These are phyloP conservation scores for Teratosphaeriaceae sp. DNA, from an alignment of 2,329 filamentous ascomycete genomes.

Conservation along the genomic window DNA sequence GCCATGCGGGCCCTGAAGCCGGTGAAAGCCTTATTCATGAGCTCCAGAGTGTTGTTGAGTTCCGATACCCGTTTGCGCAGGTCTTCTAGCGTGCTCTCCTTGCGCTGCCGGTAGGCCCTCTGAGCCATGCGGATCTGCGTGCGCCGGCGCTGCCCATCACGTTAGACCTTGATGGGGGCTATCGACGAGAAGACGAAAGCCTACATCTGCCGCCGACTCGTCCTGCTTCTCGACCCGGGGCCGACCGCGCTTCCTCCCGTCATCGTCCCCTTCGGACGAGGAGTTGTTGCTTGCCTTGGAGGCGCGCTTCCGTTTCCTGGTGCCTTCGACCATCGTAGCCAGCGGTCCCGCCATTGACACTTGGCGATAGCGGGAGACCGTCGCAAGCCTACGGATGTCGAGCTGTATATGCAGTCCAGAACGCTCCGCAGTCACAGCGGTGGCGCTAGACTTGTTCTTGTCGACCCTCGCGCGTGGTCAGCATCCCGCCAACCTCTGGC, in stretches of 20 bases:
- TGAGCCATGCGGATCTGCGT: slow-evolving; percentile 86
- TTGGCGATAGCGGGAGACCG: not conserved
- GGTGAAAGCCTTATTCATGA: slow-evolving; percentile 67
- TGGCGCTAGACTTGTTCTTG: too few species aligned
- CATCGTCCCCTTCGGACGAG: slow-evolving; percentile 18
- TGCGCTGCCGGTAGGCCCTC: slow-evolving; percentile 75
- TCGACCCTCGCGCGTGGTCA: not conserved
- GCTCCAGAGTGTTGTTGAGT: slow-evolving; percentile 62
- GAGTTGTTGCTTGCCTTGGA: not conserved
- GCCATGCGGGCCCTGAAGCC: slow-evolving; percentile 26
- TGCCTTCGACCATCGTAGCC: not conserved
- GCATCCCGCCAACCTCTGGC: not conserved
- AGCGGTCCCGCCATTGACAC: not conserved
- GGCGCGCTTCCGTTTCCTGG: slow-evolving; percentile 3
- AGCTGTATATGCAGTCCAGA: not conserved
- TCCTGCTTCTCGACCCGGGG: slow-evolving; percentile 71
- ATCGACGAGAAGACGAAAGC: not conserved
- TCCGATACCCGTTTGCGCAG: slow-evolving; percentile 64
- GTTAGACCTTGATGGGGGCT: not conserved
- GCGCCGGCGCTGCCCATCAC: slow-evolving; percentile 57
- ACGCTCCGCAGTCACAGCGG: too few species aligned
- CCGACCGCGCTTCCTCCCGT: slow-evolving; percentile 50
- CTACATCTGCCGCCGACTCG: slow-evolving; percentile 68
- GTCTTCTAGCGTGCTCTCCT: slow-evolving; percentile 71
- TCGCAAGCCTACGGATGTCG: not conserved